Base-by-base conservation (phyloP, 2,329 filamentous ascomycete genomes). In the Microdochium paspali region DNA sequence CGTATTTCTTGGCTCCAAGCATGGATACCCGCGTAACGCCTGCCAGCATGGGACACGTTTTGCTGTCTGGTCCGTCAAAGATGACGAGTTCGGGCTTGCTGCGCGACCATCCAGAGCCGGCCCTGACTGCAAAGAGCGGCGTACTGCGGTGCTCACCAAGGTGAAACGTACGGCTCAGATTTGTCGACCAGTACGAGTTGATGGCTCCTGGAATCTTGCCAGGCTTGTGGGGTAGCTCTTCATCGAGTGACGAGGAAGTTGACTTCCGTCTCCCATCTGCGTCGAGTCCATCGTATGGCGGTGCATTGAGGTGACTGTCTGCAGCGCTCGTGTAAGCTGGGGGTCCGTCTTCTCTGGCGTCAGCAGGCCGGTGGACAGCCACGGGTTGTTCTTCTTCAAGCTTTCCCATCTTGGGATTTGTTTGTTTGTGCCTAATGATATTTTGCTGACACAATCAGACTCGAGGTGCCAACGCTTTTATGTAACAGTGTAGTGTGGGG, bases 111-210 rank as follows among this genome's bases (percentile, higher is more conserved):
- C 55, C 57, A 15, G 43, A 44, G 35, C 53, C 55, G 46, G 46
- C 45, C 2, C 43, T 43, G 18, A 57, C 52, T 7, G 51, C 49
- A 49, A 52, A 56, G 26, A 59, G 51, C 12, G 51, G 53, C 28
- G 47, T 24, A 12, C 52, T 47, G 23, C 44, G 46, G 20, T 54
- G 49, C 26, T 54, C 53, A 20, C 56, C 57, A 0, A 61, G 51
- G 39, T 52, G 31, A 28, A 59, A 52, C 9, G 48, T 49, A 42
- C 40, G 44, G 3, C 47, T 46, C 13, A 53, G 21, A 18, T 39
- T 49, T 44, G 49, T 49, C 18, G 45, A 45, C 39, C 50, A 49
- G 46, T 58, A 59, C 21, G 46, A 52, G 50, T 57, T 56, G 7
- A 58, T 23, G 2, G 40, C 32, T 21, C 44, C 50, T 20, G 56